Evolutionary conservation across 495 filamentous ascomycete genomes (phyloP), one percentile per base, ranked within the genome.

Genomic region (Podospora pseudoanserina): DNA sequence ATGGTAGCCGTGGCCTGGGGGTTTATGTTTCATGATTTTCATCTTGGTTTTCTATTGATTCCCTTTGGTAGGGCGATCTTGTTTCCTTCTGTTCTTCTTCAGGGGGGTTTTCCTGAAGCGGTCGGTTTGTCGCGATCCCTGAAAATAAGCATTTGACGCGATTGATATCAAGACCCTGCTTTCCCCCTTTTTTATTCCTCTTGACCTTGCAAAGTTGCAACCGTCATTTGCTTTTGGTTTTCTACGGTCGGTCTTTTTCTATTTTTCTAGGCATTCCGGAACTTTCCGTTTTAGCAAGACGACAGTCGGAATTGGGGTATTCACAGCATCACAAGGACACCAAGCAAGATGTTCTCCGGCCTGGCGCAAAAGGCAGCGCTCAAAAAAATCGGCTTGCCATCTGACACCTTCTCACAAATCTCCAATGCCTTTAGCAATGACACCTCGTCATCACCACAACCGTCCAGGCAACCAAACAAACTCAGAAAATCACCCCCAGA

Each of bases 291-390:
- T 49, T 34, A 15, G 19, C 39, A 32, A 20, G 28, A 63, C 26
- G 19, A 56, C 19, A 28, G 57, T 56, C 1, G 26, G 7, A 30
- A 5, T n/a, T 19, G 30, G 30, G 30, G 30, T 4, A 5, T 4
- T 49, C 39, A 49, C 39, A 49, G 11, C 39, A 49, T 49, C 2
- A 1, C 7, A 11, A 5, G 39, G 13, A 69, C 67, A 30, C 68
- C 67, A 28, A 27, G 56, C 72, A 76, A 69, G 7, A 85, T 84
- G 83, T 79, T 84, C 60, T 69, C 79, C 67, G 80, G 74, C 70
- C 74, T 85, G 53, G 80, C 81, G n/a, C 80, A 82, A 27, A 83
- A 83, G 71, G 71, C 83, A 32, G 82, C 82, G 55, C 71, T 84
- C 66, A 79, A 75, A 56, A 85, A 83, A 69, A 75, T 73, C 53